Evolutionary conservation across 2,329 filamentous ascomycete genomes (phyloP), one percentile per base, ranked within the genome.

Genomic region (Aureobasidium sp.): DNA sequence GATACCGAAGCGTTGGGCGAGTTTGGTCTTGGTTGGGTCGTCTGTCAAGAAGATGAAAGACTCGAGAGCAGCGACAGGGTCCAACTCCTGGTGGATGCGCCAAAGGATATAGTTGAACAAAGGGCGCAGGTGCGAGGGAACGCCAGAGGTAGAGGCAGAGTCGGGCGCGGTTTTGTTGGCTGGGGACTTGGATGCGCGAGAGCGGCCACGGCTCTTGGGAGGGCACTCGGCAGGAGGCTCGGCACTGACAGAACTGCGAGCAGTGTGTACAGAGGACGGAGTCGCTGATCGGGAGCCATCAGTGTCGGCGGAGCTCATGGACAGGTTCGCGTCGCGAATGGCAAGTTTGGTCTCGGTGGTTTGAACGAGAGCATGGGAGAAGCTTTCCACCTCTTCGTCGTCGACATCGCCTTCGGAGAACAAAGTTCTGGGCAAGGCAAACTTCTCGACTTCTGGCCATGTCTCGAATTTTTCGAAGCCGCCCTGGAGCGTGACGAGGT

Each of bases 31-130:
- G 27, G 66, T 65, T 1, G 73, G 68, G 62, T 80, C 77, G 63
- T 80, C 79, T 57, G 77, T 79, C 45, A 80, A 71, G 63, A 80
- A 76, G 62, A 80, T 79, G 69, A 78, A 80, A 8, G 76, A 76
- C 63, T 78, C 77, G 5, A 79, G 71, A 9, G 77, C 75, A 38
- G 75, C 74, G 35, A 75, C 72, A 1, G 76, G 75, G 61, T 79
- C 76, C 10, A 70, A 68, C 61, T 79, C 78, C 59, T 78, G 77
- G 66, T 80, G 74, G 60, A 80, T 76, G 65, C 76, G 74, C 78
- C 78, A 80, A 8, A 80, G 67, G 27, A 79, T 76, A 64, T 79
- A 77, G 66, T 78, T 79, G 71, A 79, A 78, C 33, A 80, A 72
- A 4, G 77, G 74, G 61, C 75, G 76, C 17, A 79, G 21, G 21